Base-by-base conservation (phyloP, 1,284 basidiomycete species). In the Tremellales sp. region DNA sequence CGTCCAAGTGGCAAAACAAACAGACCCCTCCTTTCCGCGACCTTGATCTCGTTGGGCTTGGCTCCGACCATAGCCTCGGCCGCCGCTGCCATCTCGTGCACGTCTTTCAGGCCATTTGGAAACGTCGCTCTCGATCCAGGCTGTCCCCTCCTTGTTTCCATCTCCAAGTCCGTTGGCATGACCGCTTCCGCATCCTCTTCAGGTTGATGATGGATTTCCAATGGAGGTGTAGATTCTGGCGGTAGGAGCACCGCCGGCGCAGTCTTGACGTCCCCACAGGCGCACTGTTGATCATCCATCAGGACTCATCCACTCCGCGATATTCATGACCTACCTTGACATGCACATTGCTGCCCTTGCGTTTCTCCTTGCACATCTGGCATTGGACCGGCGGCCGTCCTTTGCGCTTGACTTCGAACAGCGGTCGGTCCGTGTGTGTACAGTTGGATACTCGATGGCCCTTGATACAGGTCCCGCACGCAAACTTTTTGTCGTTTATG, bases 361-460 rank as follows among this genome's bases (percentile, higher is more conserved):
- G 77, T 29, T 84, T 77, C 58, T 86, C 82, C 65, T 84, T 78
- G 67, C 85, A 87, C 67, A 82, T 81, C 50, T 81, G 78, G 70
- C 85, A 87, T 70, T 87, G 86, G 2, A 85, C 86, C n/a, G 85
- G 77, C 0, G 85, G 85, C 41, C 85, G 48, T 14, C 85, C 72
- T 83, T 87, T 81, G 71, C 84, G 85, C 77, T 86, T 84, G 60
- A 90, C 82, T 72, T 87, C 84, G 66, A 82, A 86, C 43, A 87
- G 75, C 22, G 85, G 81, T 33, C 86, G 78, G 62, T 86, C 84
- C 51, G 80, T 82, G 66, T 87, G 86, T 48, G 81, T 80, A 70
- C 85, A 87, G 38, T 79, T 77, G 8, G 84, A 85, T 12, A 85
- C 86, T 31, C 85, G 81, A 72, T 87, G 85, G 10, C 85, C 85